phyloP scores from a whole-genome alignment of 202 grass and related monocot genomes.

The Alloteropsis angusta region DNA sequence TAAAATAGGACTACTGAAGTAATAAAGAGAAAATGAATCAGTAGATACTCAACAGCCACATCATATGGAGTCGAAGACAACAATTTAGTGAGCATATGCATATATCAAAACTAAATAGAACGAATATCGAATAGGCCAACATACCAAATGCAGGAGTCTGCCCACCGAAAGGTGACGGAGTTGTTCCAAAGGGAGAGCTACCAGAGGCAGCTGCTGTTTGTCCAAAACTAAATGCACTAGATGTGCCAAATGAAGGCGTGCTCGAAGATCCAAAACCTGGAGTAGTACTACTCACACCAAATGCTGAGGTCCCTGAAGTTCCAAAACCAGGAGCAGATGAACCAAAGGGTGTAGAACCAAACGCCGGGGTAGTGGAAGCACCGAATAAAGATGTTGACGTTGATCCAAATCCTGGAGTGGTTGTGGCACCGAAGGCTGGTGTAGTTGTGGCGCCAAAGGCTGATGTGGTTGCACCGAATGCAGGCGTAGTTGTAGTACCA shows the following conservation, averaged over 20 bases:
- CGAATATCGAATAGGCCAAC: constrained; percentile 24
- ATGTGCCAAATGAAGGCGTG: background rate
- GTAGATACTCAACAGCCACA: background rate
- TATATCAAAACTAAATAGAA: background rate
- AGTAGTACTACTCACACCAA: constrained; percentile 39
- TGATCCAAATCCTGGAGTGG: constrained; percentile 55
- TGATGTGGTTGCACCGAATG: background rate
- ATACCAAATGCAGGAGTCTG: constrained; percentile 67
- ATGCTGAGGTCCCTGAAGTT: constrained; percentile 40
- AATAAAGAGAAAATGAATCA: background rate
- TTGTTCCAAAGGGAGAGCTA: constrained; percentile 51
- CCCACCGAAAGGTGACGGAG: constrained; percentile 52
- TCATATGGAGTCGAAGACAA: background rate
- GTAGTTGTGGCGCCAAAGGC: constrained; percentile 39
- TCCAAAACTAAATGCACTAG: constrained; percentile 68
- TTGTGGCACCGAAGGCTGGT: constrained; percentile 39
- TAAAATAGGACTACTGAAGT: background rate
- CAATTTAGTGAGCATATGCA: background rate
- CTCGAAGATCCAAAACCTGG: constrained; percentile 53
- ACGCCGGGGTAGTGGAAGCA: constrained; percentile 37
- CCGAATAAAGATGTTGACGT: constrained; percentile 65
- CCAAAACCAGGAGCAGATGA: constrained; percentile 50
- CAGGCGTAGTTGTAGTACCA: background rate
- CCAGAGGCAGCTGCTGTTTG: constrained; percentile 51
- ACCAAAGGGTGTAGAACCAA: constrained; percentile 62